phyloP scores from a whole-genome alignment of 352 stramenopile genomes.

The Globisporangium cylindrosporum region DNA sequence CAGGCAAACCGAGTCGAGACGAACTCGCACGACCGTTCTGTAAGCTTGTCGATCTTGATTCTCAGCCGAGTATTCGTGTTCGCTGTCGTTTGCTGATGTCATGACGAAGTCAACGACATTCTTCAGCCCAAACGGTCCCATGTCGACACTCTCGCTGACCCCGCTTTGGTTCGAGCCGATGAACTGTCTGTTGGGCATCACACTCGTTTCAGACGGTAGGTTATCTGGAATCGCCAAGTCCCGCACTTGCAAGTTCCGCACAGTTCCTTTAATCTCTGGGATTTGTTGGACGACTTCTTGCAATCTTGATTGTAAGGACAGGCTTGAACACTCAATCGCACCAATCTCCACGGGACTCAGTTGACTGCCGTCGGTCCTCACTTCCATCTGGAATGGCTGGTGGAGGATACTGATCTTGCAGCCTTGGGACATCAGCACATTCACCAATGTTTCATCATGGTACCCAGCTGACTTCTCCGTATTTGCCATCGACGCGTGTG shows the following conservation, averaged over 20 bases:
- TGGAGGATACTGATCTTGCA: conserved; percentile 44
- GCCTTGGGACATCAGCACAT: conserved; percentile 28
- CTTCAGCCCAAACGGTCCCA: conserved; percentile 48
- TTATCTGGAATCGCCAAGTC: conserved; percentile 53
- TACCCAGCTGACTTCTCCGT: conserved; percentile 22
- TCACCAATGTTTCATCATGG: conserved; percentile 15
- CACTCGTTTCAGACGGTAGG: conserved; percentile 24
- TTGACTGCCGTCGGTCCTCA: not conserved
- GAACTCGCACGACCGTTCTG: conserved; percentile 37
- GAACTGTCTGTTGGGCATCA: conserved; percentile 63
- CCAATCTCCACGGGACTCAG: conserved; percentile 17
- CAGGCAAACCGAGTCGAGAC: conserved; percentile 78
- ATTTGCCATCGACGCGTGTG: conserved; percentile 28
- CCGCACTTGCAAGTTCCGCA: conserved; percentile 69
- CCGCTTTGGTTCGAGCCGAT: conserved; percentile 65
- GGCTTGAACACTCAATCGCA: conserved; percentile 17
- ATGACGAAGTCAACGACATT: conserved; percentile 73
- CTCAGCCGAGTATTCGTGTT: conserved; percentile 8
- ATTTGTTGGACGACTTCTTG: not conserved
- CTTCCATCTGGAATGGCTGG: conserved; percentile 23
- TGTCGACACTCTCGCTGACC: conserved; percentile 32
- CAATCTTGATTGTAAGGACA: conserved; percentile 16
- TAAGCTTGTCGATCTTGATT: conserved; percentile 11
- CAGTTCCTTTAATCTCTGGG: conserved; percentile 52
- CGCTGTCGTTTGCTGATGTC: conserved; percentile 1